Percentiles rank a stretch among this genome's conserved stretches.
These are phyloP conservation scores for Hygrophoropsis aurantiaca DNA, from an alignment of 768 basidiomycete species.

Conservation along the genomic window DNA sequence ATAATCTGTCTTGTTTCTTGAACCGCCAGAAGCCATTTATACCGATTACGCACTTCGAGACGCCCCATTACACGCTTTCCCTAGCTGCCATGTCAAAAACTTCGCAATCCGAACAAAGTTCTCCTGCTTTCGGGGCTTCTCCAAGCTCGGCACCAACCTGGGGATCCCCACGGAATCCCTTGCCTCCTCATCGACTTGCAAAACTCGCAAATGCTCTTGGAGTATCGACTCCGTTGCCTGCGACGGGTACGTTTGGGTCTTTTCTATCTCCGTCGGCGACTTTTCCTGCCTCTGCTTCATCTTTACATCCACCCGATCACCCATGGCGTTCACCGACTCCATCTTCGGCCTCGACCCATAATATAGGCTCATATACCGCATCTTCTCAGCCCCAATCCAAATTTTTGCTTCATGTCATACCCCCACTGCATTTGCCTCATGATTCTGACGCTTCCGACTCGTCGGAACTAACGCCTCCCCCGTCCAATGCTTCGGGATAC, in stretches of 20 bases:
- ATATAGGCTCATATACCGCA: conserved; percentile 32
- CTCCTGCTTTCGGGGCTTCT: conserved; percentile 9
- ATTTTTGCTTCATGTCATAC: conserved; percentile 82
- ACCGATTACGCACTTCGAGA: not conserved
- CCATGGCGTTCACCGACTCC: conserved; percentile 53
- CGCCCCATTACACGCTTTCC: not conserved
- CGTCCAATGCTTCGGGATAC: conserved; percentile 67
- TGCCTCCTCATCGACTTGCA: conserved; percentile 75
- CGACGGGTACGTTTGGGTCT: conserved; percentile 27
- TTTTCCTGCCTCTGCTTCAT: conserved; percentile 15
- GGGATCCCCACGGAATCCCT: conserved; percentile 68
- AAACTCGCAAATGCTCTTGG: conserved; percentile 86
- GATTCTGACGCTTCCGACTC: conserved; percentile 45
- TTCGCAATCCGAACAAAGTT: conserved; percentile 16
- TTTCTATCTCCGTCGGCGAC: conserved; percentile 9
- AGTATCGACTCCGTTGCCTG: conserved; percentile 71
- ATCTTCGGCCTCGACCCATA: conserved; percentile 40
- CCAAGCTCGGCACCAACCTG: conserved; percentile 33
- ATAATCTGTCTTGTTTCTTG: not conserved
- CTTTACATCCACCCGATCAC: conserved; percentile 27
- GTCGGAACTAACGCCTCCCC: conserved; percentile 50
- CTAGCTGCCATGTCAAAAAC: not conserved
- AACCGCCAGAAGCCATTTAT: not conserved
- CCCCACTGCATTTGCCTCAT: conserved; percentile 71
- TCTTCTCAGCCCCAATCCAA: conserved; percentile 51